phyloP scores from a whole-genome alignment of 768 basidiomycete species.

The Tylopilus vinaceipallidus region DNA sequence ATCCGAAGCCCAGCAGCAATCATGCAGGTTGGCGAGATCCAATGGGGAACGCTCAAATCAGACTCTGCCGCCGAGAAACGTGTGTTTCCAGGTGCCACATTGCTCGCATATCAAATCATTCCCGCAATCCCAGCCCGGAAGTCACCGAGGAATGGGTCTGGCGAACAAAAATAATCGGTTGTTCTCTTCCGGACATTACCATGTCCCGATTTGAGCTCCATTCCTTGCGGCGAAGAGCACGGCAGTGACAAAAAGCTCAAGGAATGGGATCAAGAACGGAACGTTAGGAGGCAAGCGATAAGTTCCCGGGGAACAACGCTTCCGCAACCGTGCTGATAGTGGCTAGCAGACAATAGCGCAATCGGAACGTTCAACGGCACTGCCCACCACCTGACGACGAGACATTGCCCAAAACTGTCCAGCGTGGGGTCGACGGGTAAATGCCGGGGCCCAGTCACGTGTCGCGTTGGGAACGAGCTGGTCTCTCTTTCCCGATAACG shows the following conservation, averaged over 20 bases:
- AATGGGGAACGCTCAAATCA: background rate
- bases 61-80: conserved; percentile 18
- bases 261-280: background rate
- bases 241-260: background rate
- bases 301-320: background rate
- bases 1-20: conserved; percentile 5
- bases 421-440: background rate
- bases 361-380: conserved; percentile 5
- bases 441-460: background rate
- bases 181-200: background rate
- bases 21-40: background rate
- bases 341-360: conserved; percentile 1
- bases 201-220: background rate
- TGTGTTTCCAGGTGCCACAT: conserved; percentile 14
- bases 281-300: background rate
- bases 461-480: background rate
- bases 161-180: background rate
- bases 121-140: background rate
- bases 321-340: background rate
- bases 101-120: conserved; percentile 1
- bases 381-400: background rate
- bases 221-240: background rate
- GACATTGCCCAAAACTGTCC: background rate
- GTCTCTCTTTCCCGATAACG: background rate
- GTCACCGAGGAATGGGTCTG: conserved; percentile 1